phyloP scores from a whole-genome alignment of 179 eudicot species.

The Spergularia azorica region DNA sequence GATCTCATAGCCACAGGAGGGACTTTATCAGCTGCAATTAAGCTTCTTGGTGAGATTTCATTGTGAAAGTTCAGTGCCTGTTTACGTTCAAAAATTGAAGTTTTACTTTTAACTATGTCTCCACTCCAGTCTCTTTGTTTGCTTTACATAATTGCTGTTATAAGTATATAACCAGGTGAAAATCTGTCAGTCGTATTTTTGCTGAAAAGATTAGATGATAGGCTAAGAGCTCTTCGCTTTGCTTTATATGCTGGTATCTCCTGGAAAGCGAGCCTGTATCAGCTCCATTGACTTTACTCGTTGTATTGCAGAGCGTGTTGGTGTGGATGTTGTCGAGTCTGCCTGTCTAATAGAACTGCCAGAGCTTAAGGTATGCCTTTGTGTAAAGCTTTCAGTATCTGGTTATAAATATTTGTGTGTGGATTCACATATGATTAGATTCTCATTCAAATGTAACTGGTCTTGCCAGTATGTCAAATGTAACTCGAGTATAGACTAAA shows the following conservation, averaged over 20 bases:
- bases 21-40: conserved; percentile 75
- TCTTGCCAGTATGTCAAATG: not conserved
- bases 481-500: not conserved
- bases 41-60: conserved; percentile 62
- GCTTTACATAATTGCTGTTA: not conserved
- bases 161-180: not conserved
- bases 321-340: conserved; percentile 72
- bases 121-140: not conserved
- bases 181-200: not conserved
- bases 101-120: not conserved
- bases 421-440: not conserved
- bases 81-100: too few relatives aligned
- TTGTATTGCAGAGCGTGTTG: conserved; percentile 74
- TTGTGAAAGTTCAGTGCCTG: not conserved
- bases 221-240: not conserved
- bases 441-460: not conserved
- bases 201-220: not conserved
- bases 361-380: conserved; percentile 72
- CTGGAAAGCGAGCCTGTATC: not conserved
- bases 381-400: not conserved
- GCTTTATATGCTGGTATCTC: not conserved
- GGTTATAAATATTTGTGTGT: not conserved
- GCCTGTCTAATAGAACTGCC: conserved; percentile 91
- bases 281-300: conserved; percentile 11
- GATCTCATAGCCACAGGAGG: conserved; percentile 99